Evolutionary conservation across 495 filamentous ascomycete genomes (phyloP), one percentile per base, ranked within the genome.

Genomic region (Penicillium bialowiezense): DNA sequence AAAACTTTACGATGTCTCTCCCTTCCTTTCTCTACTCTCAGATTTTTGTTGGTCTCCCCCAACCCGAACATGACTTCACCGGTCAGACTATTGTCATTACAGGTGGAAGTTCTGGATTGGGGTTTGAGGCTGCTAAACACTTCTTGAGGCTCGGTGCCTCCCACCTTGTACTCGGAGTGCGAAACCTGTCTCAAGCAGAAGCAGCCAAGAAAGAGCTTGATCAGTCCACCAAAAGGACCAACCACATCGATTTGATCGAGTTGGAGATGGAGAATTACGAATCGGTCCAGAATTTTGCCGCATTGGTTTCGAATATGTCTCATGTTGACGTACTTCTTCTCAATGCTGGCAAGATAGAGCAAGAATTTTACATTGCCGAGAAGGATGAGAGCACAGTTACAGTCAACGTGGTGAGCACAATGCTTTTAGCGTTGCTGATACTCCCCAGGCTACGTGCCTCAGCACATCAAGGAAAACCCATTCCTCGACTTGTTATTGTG

Each of bases 41-140:
- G 5, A 28, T 28, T 9, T 28, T 28, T 9, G 9, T 28, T 9
- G 5, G 9, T 9, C 24, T 28, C 9, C 24, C 24, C 5, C 4
- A 4, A 28, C 24, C 24, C 4, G 24, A 28, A 28, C 5, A 9
- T 9, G 9, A 28, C n/a, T 12, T 60, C 49, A 42, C 53, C 3
- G 63, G 59, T 35, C 58, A 79, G 44, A 82, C 73, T 2, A 63
- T 78, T 35, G 70, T 83, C 24, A 67, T 82, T 8, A 77, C 79
- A 0, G 79, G 80, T 5, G 60, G 74, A 21, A 83, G 80, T 47
- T 56, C 52, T 7, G 78, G 80, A 12, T 54, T 79, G 2, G 77
- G 77, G 1, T 56, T 67, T 5, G 75, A 80, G 51, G 65, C 75
- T 10, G 67, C 68, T 17, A 62, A 65, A 5, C 73, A 77, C 44